Percentiles rank a stretch among this genome's conserved stretches.
Conservation (phyloP, 257 asterid species). For the Cruciata laevipes region DNA sequence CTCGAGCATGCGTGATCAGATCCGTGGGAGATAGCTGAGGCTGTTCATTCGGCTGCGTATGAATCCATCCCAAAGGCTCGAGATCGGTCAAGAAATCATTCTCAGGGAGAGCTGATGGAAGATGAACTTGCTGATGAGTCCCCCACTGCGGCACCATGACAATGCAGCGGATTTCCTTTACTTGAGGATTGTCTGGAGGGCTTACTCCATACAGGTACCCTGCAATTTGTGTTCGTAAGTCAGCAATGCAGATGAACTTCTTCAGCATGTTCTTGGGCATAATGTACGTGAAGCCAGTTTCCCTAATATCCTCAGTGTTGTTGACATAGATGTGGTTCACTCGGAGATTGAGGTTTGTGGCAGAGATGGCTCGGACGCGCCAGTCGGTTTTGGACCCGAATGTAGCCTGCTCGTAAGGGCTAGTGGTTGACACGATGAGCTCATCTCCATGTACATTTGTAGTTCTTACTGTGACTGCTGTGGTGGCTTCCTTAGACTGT, state of each 20-base stretch:
- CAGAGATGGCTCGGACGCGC: slow-evolving; percentile 99
- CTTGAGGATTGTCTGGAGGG: slow-evolving; percentile 99
- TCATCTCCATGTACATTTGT: slow-evolving; percentile 95
- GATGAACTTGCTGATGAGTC: slow-evolving; percentile 92
- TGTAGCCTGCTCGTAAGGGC: slow-evolving; percentile 92
- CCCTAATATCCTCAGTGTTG: slow-evolving; percentile 87
- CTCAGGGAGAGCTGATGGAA: slow-evolving; percentile 85
- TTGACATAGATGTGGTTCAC: slow-evolving; percentile 96
- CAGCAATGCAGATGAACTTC: slow-evolving; percentile 96
- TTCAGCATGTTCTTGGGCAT: slow-evolving; percentile 96
- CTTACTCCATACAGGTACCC: slow-evolving; percentile 91
- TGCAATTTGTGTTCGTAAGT: slow-evolving; percentile 89
- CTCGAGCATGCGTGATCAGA: slow-evolving; percentile 65
- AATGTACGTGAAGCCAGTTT: slow-evolving; percentile 93
- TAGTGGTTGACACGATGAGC: slow-evolving; percentile 82
- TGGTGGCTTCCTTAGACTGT: slow-evolving; percentile 94
- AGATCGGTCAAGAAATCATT: slow-evolving; percentile 82
- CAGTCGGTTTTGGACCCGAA: slow-evolving; percentile 92
- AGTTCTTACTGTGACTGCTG: slow-evolving; percentile 93
- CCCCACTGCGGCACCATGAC: slow-evolving; percentile 99
- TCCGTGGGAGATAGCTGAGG: slow-evolving; percentile 97
- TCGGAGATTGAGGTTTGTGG: slow-evolving; percentile 94
- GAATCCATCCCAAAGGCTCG: slow-evolving; percentile 99
- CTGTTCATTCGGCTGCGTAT: slow-evolving; percentile 94
- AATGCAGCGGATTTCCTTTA: slow-evolving; percentile 94